Percentiles rank a stretch among this genome's conserved stretches.
Conservation (phyloP, 148 eudicot species). For the Pouteria glomerata region DNA sequence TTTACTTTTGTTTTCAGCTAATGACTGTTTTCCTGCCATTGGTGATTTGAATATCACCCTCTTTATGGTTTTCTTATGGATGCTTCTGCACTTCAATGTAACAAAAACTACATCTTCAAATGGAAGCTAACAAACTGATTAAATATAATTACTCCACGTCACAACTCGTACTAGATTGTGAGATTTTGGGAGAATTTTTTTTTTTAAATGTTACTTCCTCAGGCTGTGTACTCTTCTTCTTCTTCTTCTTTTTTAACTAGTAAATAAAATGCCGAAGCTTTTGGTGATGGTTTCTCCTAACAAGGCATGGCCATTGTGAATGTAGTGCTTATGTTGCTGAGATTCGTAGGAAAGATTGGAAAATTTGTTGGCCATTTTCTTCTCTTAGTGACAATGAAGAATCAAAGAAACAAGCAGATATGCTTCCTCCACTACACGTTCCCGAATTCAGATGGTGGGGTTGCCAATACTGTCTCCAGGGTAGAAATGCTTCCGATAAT, state of each 20-base stretch:
- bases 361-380: slow-evolving; percentile 24
- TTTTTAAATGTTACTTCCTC: neutral
- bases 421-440: slow-evolving; percentile 17
- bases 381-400: slow-evolving; percentile 7
- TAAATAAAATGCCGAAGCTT: neutral
- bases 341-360: slow-evolving; percentile 11
- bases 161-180: neutral
- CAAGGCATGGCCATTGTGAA: neutral
- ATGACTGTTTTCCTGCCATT: neutral
- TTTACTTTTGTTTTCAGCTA: neutral
- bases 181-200: too few species aligned
- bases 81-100: neutral
- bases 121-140: neutral
- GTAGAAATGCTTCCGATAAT: slow-evolving; percentile 9
- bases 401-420: slow-evolving; percentile 4
- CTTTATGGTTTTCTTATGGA: neutral
- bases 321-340: slow-evolving; percentile 24
- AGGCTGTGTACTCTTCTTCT: neutral
- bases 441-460: slow-evolving; percentile 23
- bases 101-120: neutral
- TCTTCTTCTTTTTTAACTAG: neutral
- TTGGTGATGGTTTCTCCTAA: neutral
- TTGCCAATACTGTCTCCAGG: slow-evolving; percentile 19
- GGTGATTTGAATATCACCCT: neutral
- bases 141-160: too few species aligned